These are phyloP conservation scores for Dorcoceras hygrometricum DNA, from an alignment of 257 asterid species.

Conservation along the genomic window DNA sequence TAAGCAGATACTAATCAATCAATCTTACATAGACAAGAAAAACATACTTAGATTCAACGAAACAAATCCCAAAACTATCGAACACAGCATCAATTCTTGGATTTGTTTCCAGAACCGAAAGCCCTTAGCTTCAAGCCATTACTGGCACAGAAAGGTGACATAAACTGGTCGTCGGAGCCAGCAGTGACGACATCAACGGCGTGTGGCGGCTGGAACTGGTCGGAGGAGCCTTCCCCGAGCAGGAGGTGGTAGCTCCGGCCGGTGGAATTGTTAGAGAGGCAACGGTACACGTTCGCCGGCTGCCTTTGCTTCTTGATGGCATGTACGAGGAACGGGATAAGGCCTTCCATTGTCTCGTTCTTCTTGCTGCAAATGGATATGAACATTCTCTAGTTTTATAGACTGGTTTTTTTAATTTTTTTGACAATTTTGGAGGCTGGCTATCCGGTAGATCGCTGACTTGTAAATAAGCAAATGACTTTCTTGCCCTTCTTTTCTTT, in stretches of 20 bases:
- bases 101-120: constrained; percentile 19
- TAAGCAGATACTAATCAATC: not conserved
- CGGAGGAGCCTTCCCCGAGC: constrained; percentile 34
- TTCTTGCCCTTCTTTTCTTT: not conserved
- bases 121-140: constrained; percentile 31
- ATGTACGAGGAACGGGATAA: constrained; percentile 56
- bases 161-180: constrained; percentile 21
- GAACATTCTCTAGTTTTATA: not conserved
- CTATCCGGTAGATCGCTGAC: not conserved
- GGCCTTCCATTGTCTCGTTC: constrained; percentile 55
- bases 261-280: constrained; percentile 56
- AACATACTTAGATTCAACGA: no score
- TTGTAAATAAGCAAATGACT: not conserved
- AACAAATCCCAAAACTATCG: not conserved
- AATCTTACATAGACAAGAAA: not conserved
- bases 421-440: not conserved
- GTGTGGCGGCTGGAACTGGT: constrained; percentile 33
- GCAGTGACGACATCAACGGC: constrained; percentile 13
- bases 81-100: not conserved
- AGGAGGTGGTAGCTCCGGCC: constrained; percentile 61
- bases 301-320: constrained; percentile 56
- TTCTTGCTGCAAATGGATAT: no score
- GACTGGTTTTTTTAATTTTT: not conserved
- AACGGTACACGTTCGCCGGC: constrained; percentile 35
- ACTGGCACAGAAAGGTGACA: constrained; percentile 1